Percentiles rank a stretch among this genome's conserved stretches.
phyloP scores from a whole-genome alignment of 257 asterid species.

The Nicotiana sylvestris region DNA sequence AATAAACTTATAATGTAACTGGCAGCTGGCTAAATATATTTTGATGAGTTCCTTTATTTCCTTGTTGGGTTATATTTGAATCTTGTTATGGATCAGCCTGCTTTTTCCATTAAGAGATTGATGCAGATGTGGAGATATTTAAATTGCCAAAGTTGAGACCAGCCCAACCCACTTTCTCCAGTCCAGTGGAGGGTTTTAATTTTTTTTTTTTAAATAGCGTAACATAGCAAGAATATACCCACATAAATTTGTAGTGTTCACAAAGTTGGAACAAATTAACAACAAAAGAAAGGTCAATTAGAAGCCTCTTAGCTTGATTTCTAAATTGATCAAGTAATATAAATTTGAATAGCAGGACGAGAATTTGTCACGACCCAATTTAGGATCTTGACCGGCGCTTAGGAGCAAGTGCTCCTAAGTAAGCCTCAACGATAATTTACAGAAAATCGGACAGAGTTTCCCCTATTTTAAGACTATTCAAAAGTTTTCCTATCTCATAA shows the following conservation, averaged over 20 bases:
- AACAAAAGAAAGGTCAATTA: not conserved
- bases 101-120: not conserved
- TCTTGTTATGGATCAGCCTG: conserved; percentile 7
- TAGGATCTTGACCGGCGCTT: no score
- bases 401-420: no score
- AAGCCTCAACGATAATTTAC: no score
- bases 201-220: not conserved
- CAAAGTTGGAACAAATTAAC: not conserved
- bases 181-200: not conserved
- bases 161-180: conserved; percentile 11
- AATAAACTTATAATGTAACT: no score
- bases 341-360: not conserved
- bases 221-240: not conserved
- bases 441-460: no score
- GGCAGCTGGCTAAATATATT: no score
- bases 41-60: not conserved
- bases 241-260: not conserved
- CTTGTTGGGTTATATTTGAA: not conserved
- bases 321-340: not conserved
- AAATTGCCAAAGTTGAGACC: not conserved
- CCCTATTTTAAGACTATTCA: no score
- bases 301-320: not conserved
- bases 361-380: no score
- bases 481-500: no score
- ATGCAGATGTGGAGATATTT: not conserved